phyloP scores from a whole-genome alignment of 768 basidiomycete species.

The Rhodotorula sphaerocarpa region DNA sequence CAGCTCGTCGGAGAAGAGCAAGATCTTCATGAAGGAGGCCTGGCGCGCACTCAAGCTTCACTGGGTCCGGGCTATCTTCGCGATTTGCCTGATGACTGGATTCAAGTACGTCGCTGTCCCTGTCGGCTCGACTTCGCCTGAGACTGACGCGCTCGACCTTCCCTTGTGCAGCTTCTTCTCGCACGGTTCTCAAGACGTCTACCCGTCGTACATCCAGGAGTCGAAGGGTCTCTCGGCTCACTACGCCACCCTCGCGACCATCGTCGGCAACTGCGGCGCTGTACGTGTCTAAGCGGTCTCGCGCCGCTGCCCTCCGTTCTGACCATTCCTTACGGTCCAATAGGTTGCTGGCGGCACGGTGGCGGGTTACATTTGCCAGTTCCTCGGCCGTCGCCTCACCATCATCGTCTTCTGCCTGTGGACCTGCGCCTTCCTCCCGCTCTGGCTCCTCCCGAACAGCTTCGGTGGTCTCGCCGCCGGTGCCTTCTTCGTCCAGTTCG shows the following conservation, averaged over 20 bases:
- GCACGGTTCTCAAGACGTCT: constrained; percentile 54
- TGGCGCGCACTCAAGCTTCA: constrained; percentile 56
- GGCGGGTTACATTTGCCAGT: constrained; percentile 52
- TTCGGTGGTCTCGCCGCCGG: constrained; percentile 68
- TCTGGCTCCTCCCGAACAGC: constrained; percentile 70
- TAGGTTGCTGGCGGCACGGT: neutral
- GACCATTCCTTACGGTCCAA: too few species aligned
- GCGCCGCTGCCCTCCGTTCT: too few species aligned
- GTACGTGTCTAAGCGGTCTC: too few species aligned
- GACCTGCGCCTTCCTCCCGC: constrained; percentile 48
- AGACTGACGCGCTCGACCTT: constrained; percentile 46
- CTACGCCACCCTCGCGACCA: constrained; percentile 32
- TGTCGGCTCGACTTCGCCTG: neutral
- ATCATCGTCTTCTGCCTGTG: constrained; percentile 59
- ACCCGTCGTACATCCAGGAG: constrained; percentile 27
- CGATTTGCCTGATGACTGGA: constrained; percentile 40
- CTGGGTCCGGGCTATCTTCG: constrained; percentile 76
- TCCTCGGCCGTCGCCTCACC: constrained; percentile 72
- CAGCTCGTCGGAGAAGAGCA: constrained; percentile 43
- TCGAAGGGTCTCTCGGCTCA: constrained; percentile 32
- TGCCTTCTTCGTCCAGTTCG: constrained; percentile 71
- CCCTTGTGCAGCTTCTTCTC: constrained; percentile 64
- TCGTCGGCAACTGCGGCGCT: constrained; percentile 41
- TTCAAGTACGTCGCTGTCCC: too few species aligned
- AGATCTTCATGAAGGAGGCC: constrained; percentile 70